These are phyloP conservation scores for Rhynchosporium secalis DNA, from an alignment of 2,329 filamentous ascomycete genomes.

Conservation along the genomic window DNA sequence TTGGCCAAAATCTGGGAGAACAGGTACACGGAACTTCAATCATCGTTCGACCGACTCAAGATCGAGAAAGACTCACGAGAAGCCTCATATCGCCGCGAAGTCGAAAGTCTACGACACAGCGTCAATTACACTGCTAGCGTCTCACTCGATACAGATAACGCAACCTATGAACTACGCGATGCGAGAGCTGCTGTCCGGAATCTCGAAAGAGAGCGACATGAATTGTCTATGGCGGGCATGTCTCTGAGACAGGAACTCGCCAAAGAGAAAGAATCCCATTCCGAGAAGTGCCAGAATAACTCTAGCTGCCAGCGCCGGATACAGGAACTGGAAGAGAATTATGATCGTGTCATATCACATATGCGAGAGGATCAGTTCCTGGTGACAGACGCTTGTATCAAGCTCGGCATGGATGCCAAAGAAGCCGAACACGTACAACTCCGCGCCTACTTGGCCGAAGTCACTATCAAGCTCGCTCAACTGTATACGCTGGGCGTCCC, in stretches of 20 bases:
- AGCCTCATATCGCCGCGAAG: background rate
- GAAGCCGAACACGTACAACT: constrained; percentile 12
- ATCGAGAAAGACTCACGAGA: background rate
- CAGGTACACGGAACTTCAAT: background rate
- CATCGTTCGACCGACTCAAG: background rate
- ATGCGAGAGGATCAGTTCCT: constrained; percentile 14
- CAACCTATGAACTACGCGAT: background rate
- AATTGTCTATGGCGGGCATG: background rate
- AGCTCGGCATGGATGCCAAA: constrained; percentile 2
- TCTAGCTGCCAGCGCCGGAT: constrained; percentile 18
- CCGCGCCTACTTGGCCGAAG: constrained; percentile 2
- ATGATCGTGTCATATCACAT: background rate
- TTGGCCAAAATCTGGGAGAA: background rate
- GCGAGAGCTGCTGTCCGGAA: constrained; percentile 1
- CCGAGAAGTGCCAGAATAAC: constrained; percentile 16
- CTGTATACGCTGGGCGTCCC: constrained; percentile 3
- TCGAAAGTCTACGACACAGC: constrained; percentile 13
- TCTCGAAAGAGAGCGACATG: constrained; percentile 4
- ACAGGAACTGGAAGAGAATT: constrained; percentile 3
- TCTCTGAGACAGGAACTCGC: constrained; percentile 15
- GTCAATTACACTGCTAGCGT: constrained; percentile 12
- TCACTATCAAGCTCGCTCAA: constrained; percentile 4
- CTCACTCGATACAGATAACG: constrained; percentile 1
- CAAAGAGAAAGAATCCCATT: constrained; percentile 12
- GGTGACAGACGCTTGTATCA: constrained; percentile 8